Evolutionary conservation across 1,139 yeast genomes (phyloP).

Genomic region (Wickerhamomyces sp.): DNA sequence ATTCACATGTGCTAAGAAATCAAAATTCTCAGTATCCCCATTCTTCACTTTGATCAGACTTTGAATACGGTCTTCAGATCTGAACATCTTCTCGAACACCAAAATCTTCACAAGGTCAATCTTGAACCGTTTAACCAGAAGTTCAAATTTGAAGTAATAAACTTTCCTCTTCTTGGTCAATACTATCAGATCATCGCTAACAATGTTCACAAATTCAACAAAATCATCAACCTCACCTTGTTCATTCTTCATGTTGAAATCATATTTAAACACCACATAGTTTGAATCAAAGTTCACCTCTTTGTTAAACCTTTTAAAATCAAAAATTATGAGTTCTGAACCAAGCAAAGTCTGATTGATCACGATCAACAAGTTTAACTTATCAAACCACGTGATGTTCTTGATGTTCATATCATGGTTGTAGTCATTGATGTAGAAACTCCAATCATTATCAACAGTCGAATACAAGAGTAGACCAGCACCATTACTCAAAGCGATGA

Average conservation of each 20-base stretch:
- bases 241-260: constrained; percentile 10
- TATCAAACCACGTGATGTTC: constrained; percentile 18
- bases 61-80: constrained; percentile 2
- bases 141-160: constrained; percentile 19
- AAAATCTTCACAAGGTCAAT: constrained; percentile 21
- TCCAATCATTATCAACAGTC: constrained; percentile 27
- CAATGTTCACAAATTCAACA: constrained; percentile 16
- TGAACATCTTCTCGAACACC: constrained; percentile 16
- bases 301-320: constrained; percentile 16
- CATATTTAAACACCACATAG: constrained; percentile 24
- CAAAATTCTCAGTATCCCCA: constrained; percentile 21
- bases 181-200: constrained; percentile 17
- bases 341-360: constrained; percentile 15
- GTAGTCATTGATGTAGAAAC: constrained; percentile 25
- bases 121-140: constrained; percentile 9
- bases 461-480: constrained; percentile 28
- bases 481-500: constrained; percentile 31
- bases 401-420: constrained; percentile 17
- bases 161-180: constrained; percentile 12
- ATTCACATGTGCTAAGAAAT: constrained; percentile 26
- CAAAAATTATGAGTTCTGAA: constrained; percentile 20
- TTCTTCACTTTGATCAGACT: constrained; percentile 19
- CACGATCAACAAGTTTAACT: constrained; percentile 14
- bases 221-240: constrained; percentile 2
- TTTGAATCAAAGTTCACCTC: constrained; percentile 19